Evolutionary conservation across 805 yeast genomes (phyloP).

Genomic region (Yarrowia sp.): DNA sequence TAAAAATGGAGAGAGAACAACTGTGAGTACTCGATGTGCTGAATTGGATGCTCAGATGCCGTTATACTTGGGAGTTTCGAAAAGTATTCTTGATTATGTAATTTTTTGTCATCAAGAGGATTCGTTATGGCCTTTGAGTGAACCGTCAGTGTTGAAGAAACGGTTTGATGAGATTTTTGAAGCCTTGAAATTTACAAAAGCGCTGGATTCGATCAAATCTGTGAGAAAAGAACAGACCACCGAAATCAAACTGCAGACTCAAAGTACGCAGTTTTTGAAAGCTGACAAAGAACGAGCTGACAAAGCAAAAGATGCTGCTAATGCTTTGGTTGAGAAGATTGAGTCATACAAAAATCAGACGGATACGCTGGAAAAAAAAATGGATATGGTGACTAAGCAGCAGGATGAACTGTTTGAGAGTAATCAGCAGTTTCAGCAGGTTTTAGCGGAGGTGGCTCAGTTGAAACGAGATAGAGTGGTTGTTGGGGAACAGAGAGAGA

Average conservation of each 20-base stretch:
- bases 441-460: slow-evolving; percentile 61
- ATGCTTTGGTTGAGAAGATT: slow-evolving; percentile 46
- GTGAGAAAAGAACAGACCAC: slow-evolving; percentile 73
- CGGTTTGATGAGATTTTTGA: slow-evolving; percentile 96
- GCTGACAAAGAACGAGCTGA: slow-evolving; percentile 72
- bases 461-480: slow-evolving; percentile 49
- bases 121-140: slow-evolving; percentile 92
- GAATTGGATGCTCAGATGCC: slow-evolving; percentile 83
- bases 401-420: slow-evolving; percentile 65
- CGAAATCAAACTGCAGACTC: slow-evolving; percentile 73
- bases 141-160: slow-evolving; percentile 83
- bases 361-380: slow-evolving; percentile 47
- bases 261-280: slow-evolving; percentile 72
- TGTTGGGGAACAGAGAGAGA: slow-evolving; percentile 50
- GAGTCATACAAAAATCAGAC: slow-evolving; percentile 50
- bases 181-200: slow-evolving; percentile 89
- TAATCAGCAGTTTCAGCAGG: slow-evolving; percentile 77
- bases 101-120: slow-evolving; percentile 98
- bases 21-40: slow-evolving; percentile 75
- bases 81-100: slow-evolving; percentile 84
- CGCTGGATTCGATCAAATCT: slow-evolving; percentile 71
- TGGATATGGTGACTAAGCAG: slow-evolving; percentile 54
- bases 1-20: slow-evolving; percentile 59
- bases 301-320: slow-evolving; percentile 51
- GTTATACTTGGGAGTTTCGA: slow-evolving; percentile 78